Base-by-base conservation (phyloP, 2,329 filamentous ascomycete species). In the Penicillium sclerotiorum region DNA sequence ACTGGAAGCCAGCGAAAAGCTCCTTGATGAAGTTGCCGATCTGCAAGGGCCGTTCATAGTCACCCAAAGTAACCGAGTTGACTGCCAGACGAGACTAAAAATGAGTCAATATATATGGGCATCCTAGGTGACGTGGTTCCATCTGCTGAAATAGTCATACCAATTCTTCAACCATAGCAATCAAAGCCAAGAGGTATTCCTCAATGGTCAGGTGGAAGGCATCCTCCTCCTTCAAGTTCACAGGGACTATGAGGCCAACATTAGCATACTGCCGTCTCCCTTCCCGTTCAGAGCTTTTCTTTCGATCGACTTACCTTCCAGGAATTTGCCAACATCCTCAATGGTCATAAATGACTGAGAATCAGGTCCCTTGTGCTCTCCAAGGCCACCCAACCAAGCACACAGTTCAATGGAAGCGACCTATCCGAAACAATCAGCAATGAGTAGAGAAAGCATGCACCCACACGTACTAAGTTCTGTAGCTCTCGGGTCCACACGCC, bases 141-240 rank as follows among this genome's bases (percentile, higher is more conserved):
- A 13, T 23, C 13, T 23, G 13, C 36, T 21, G 8, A 2, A 13
- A 28, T 20, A 8, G n/a, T 59, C 74, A 35, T 71, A 84, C 81
- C 63, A 99, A 82, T 75, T 99, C 94, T 65, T 96, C 91, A 32
- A 94, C 89, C 52, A 97, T 83, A 52, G 86, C 84, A 50, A 94
- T 93, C 51, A 97, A 80, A 12, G 90, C 86, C 52, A 95, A 86
- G 20, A 99, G 85, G 72, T 99, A 99, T 74, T 99, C 94, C 73
- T 99, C 94, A 63, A 97, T 93, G 36, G 91, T 95, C 63, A 99
- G 80, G 71, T 99, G 94, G 80, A 99, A 99, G 43, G 85, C 83
- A 69, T 97, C 93, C 54, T 82, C 79, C 64, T 93, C 88, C 72
- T 95, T 95, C 64, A 96, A 81, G 68, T 96, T 96, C 56, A 94